phyloP scores from a whole-genome alignment of 1,139 yeast species.

The Candida anutae region DNA sequence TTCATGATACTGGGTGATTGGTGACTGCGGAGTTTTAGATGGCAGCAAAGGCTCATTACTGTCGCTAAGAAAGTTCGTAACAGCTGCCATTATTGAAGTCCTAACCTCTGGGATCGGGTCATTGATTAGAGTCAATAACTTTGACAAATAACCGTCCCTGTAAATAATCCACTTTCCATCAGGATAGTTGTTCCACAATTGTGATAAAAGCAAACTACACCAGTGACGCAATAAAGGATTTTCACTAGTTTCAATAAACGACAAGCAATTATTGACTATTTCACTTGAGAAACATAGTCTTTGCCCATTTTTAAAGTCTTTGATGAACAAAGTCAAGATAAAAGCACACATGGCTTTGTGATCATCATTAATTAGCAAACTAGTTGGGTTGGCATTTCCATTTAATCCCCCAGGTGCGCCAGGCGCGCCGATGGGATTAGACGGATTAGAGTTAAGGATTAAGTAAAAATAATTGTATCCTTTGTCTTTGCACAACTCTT shows the following conservation, averaged over 20 bases:
- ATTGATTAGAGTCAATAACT: slow-evolving; percentile 49
- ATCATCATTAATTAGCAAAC: slow-evolving; percentile 51
- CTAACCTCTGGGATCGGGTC: slow-evolving; percentile 97
- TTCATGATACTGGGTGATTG: slow-evolving; percentile 26
- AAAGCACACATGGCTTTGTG: slow-evolving; percentile 96
- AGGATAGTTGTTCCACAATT: slow-evolving; percentile 64
- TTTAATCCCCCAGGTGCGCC: slow-evolving; percentile 19
- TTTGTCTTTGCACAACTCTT: slow-evolving; percentile 83
- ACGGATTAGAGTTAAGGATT: slow-evolving; percentile 43
- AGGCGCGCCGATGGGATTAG: slow-evolving; percentile 18
- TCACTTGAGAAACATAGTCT: slow-evolving; percentile 71
- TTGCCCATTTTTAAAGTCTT: slow-evolving; percentile 76
- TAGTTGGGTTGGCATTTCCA: slow-evolving; percentile 9
- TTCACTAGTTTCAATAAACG: slow-evolving; percentile 64
- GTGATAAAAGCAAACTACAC: slow-evolving; percentile 76
- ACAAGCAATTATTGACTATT: slow-evolving; percentile 59
- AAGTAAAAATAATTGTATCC: slow-evolving; percentile 84
- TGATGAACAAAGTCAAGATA: slow-evolving; percentile 73
- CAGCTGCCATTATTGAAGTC: slow-evolving; percentile 70
- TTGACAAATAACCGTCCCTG: slow-evolving; percentile 56
- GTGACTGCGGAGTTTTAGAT: slow-evolving; percentile 9
- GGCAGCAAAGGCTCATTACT: slow-evolving; percentile 17
- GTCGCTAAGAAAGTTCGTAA: slow-evolving; percentile 62
- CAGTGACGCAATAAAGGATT: slow-evolving; percentile 86
- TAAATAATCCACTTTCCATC: slow-evolving; percentile 72